Base-by-base conservation (phyloP, 108 stramenopile species). In the Asterionellopsis glacialis region DNA sequence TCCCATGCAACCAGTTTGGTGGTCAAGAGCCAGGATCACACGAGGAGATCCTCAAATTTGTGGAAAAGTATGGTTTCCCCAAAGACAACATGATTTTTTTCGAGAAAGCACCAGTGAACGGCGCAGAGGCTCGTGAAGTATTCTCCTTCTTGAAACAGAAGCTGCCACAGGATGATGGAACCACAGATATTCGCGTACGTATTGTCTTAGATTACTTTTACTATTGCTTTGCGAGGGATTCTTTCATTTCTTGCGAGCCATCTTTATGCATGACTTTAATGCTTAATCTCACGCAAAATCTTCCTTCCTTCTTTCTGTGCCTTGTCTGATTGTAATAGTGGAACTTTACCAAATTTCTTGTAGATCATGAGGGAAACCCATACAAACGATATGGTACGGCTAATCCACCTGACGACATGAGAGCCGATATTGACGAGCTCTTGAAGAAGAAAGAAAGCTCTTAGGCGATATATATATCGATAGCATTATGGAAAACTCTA, bases 1-100 rank as follows among this genome's bases (percentile, higher is more conserved):
- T 91, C 65, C 90, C 90, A 5, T 91, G 83, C 67, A 84, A 87
- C 59, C 86, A 91, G 44, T 91, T 91, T 54, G 81, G 82, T 27
- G 73, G 45, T 14, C 90, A 91, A 67, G 90, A 91, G 57, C 85
- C 85, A 18, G 88, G 88, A 13, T 69, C 76, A 12, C 61, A 70
- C 33, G 80, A 76, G 42, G 76, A 87, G 40, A 91, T 91, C 43
- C 27, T 76, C 9, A 72, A 77, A 27, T 83, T 83, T 59, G 77
- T 76, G 0, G 69, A 77, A 27, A 68, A 71, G 43, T 79, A 80
- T 43, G 51, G 53, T 13, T 64, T 61, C 7, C 72, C 69, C 27
- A 69, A 33, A 44, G 18, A 87, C 11, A 86, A 83, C 64, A 65
- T 90, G 38, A 68, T 61, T 15, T 86, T 84, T 69, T 91, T 91